Conservation (phyloP, 2,329 filamentous ascomycete genomes). For the Hypomyces perniciosus region DNA sequence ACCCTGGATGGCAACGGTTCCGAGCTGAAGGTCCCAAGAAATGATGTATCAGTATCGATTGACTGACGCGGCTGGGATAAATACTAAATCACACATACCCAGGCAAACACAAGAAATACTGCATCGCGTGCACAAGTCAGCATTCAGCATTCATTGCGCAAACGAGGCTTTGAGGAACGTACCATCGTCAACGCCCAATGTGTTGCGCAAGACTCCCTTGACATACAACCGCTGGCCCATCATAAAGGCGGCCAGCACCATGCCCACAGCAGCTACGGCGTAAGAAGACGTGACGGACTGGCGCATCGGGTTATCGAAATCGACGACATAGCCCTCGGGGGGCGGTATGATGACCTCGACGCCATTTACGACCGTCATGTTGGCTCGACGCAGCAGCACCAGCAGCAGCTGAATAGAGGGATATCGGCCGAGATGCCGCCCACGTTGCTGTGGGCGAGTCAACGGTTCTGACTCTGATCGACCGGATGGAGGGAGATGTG, state of each 20-base stretch:
- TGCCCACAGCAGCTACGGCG: conserved; percentile 20
- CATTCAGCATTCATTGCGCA: not conserved
- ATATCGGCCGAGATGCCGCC: not conserved
- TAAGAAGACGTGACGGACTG: conserved; percentile 20
- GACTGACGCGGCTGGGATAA: too few species aligned
- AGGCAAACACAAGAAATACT: not conserved
- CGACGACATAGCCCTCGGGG: conserved; percentile 23
- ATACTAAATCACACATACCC: not conserved
- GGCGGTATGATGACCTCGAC: conserved; percentile 19
- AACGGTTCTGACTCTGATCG: too few species aligned
- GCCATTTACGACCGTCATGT: conserved; percentile 17
- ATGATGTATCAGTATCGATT: too few species aligned
- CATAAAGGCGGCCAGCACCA: conserved; percentile 14
- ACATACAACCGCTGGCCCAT: conserved; percentile 24
- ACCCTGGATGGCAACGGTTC: conserved; percentile 9
- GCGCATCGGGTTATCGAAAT: conserved; percentile 25
- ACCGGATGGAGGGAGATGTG: too few species aligned
- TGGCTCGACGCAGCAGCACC: not conserved
- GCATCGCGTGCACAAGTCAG: not conserved
- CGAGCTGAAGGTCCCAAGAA: not conserved
- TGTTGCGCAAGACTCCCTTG: not conserved
- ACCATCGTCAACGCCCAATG: not conserved
- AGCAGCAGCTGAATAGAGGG: not conserved
- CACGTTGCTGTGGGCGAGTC: too few species aligned
- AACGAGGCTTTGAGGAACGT: not conserved